These are phyloP conservation scores for Cornus suecica DNA, from an alignment of 148 eudicot species.

Conservation along the genomic window DNA sequence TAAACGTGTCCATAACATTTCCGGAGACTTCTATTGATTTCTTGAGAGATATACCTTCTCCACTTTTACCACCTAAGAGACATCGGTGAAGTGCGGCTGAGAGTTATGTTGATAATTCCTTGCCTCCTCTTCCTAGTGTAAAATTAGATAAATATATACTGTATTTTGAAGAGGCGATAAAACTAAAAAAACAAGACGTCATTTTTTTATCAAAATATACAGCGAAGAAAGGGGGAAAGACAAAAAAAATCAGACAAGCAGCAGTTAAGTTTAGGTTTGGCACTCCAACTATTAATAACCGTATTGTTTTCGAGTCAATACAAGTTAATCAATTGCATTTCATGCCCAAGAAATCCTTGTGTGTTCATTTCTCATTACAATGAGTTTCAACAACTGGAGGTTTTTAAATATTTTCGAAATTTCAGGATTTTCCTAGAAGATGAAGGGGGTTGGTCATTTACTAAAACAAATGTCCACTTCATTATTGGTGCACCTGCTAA, in stretches of 20 bases:
- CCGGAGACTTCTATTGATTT: not conserved
- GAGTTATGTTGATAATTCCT: slow-evolving; percentile 76
- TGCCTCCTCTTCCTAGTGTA: slow-evolving; percentile 94
- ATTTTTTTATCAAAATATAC: not conserved
- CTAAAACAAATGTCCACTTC: not conserved
- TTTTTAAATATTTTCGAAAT: not conserved
- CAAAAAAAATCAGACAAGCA: not conserved
- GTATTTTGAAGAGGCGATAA: not conserved
- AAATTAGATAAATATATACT: not conserved
- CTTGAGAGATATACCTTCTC: slow-evolving; percentile 44
- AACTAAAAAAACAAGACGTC: not conserved
- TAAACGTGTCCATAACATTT: not conserved
- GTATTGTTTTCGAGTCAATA: not conserved
- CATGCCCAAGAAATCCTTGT: not conserved
- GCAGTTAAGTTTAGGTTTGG: not conserved
- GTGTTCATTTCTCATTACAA: not conserved
- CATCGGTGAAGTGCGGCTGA: slow-evolving; percentile 68
- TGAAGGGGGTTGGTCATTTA: too few species aligned
- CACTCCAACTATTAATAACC: not conserved
- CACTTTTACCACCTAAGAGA: slow-evolving; percentile 82
- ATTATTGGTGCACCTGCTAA: not conserved
- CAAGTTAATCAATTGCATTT: not conserved
- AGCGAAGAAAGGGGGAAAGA: not conserved
- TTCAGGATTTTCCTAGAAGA: too few species aligned
- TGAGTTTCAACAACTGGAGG: not conserved